Conservation (phyloP, 352 stramenopile species). For the Phytophthora hibernalis region DNA sequence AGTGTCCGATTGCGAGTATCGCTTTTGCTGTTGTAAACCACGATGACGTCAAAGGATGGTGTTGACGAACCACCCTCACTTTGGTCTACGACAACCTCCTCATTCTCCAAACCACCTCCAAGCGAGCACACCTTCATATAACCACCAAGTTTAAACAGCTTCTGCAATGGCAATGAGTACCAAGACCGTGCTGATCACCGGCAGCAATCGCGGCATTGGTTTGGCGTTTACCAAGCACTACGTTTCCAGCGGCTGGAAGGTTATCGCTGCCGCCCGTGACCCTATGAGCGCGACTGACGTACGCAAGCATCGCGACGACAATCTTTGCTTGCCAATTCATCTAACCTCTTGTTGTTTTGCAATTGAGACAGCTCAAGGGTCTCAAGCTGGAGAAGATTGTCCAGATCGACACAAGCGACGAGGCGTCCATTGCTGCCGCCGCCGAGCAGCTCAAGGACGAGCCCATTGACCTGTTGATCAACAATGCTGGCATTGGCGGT, state of each 20-base stretch:
- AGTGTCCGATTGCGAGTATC: not conserved
- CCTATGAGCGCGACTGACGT: slow-evolving; percentile 6
- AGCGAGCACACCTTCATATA: slow-evolving; percentile 4
- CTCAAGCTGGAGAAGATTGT: slow-evolving; percentile 26
- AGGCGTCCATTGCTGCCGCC: slow-evolving; percentile 41
- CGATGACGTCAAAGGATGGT: slow-evolving; percentile 12
- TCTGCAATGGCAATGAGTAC: slow-evolving; percentile 16
- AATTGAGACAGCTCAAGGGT: slow-evolving; percentile 15
- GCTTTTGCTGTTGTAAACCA: slow-evolving; percentile 1
- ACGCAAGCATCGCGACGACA: not conserved
- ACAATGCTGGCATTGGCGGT: slow-evolving; percentile 61
- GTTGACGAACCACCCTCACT: not conserved
- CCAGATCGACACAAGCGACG: slow-evolving; percentile 37
- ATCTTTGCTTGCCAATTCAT: not conserved
- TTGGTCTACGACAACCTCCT: not conserved
- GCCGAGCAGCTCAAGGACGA: slow-evolving; percentile 46
- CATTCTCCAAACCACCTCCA: slow-evolving; percentile 15
- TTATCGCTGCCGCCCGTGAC: slow-evolving; percentile 45
- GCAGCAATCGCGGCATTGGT: slow-evolving; percentile 58
- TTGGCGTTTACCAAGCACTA: slow-evolving; percentile 52
- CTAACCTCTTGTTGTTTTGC: not conserved
- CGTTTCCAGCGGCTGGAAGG: slow-evolving; percentile 47
- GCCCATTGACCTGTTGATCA: slow-evolving; percentile 63
- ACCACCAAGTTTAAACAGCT: not conserved
- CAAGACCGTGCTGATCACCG: slow-evolving; percentile 61